phyloP scores from a whole-genome alignment of 306 rosid genomes.

The Echinosophora koreensis region DNA sequence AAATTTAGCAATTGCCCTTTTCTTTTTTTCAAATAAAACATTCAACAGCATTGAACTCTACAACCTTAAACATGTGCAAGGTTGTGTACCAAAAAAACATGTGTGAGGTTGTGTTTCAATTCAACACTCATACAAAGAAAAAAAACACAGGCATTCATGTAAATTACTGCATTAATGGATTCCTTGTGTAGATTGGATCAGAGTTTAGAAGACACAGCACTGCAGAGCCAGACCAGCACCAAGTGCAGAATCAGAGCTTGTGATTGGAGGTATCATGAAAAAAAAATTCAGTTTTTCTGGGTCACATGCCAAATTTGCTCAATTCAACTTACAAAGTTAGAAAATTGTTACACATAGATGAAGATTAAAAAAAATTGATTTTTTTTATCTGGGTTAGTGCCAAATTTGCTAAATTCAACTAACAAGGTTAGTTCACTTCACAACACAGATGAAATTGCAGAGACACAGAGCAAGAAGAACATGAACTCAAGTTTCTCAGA shows the following conservation, averaged over 20 bases:
- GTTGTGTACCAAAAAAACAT: background rate
- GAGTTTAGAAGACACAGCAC: slow-evolving; percentile 47
- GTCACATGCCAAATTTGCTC: slow-evolving; percentile 30
- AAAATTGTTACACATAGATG: slow-evolving; percentile 32
- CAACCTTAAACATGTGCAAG: slow-evolving; percentile 28
- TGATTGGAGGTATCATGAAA: slow-evolving; percentile 53
- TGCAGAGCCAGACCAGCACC: slow-evolving; percentile 27
- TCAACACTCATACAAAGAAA: background rate
- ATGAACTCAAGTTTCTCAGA: slow-evolving; percentile 41
- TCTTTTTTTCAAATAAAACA: background rate
- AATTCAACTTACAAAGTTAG: slow-evolving; percentile 2
- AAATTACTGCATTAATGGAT: slow-evolving; percentile 32
- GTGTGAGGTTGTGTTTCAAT: slow-evolving; percentile 24
- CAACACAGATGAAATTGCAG: slow-evolving; percentile 39
- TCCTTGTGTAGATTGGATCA: slow-evolving; percentile 40
- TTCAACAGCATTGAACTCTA: background rate
- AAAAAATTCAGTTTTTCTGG: background rate
- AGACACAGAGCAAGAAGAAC: slow-evolving; percentile 22
- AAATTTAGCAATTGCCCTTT: too few species aligned
- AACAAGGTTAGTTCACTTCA: background rate
- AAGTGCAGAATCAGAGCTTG: slow-evolving; percentile 50
- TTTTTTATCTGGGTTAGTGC: slow-evolving; percentile 25
- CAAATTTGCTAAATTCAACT: slow-evolving; percentile 32
- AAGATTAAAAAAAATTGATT: background rate
- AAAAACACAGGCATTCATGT: slow-evolving; percentile 18